Conservation (phyloP, 768 basidiomycete species). For the Mycena alexandri region DNA sequence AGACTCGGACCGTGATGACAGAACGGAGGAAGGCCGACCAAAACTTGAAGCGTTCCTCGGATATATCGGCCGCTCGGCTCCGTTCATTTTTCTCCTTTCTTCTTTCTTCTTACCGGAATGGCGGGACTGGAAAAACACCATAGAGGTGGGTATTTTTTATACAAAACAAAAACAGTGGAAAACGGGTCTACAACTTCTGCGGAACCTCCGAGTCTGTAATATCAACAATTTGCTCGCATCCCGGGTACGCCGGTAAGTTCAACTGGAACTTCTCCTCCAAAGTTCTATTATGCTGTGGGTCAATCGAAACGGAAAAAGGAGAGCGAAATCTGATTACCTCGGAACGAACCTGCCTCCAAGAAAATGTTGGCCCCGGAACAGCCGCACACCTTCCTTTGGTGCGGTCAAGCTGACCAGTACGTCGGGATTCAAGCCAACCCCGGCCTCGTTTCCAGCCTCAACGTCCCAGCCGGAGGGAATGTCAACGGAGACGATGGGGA, state of each 20-base stretch:
- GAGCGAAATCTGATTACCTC: slow-evolving; percentile 60
- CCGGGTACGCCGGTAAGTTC: slow-evolving; percentile 86
- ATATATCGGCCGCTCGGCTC: too few relatives aligned
- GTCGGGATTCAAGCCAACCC: slow-evolving; percentile 75
- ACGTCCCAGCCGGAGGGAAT: slow-evolving; percentile 99
- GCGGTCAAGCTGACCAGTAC: slow-evolving; percentile 93
- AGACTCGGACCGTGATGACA: too few relatives aligned
- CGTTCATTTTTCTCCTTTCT: too few relatives aligned
- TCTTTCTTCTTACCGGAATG: too few relatives aligned
- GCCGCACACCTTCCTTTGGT: slow-evolving; percentile 88
- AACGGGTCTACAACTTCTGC: slow-evolving; percentile 27
- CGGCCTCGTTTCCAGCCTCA: slow-evolving; percentile 74
- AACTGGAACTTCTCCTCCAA: slow-evolving; percentile 82
- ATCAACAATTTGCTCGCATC: slow-evolving; percentile 87
- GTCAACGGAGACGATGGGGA: slow-evolving; percentile 95
- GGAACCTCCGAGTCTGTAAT: slow-evolving; percentile 34
- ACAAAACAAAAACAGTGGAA: too few relatives aligned
- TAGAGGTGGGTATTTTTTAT: too few relatives aligned
- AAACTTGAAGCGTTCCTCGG: too few relatives aligned
- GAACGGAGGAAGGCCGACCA: too few relatives aligned
- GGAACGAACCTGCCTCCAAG: slow-evolving; percentile 95
- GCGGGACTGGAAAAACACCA: too few relatives aligned
- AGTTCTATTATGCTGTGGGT: slow-evolving; percentile 56
- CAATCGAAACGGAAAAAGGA: not conserved
- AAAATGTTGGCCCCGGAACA: slow-evolving; percentile 88